Base-by-base conservation (phyloP, 2,329 filamentous ascomycete genomes). In the Fusarium protoensiforme region DNA sequence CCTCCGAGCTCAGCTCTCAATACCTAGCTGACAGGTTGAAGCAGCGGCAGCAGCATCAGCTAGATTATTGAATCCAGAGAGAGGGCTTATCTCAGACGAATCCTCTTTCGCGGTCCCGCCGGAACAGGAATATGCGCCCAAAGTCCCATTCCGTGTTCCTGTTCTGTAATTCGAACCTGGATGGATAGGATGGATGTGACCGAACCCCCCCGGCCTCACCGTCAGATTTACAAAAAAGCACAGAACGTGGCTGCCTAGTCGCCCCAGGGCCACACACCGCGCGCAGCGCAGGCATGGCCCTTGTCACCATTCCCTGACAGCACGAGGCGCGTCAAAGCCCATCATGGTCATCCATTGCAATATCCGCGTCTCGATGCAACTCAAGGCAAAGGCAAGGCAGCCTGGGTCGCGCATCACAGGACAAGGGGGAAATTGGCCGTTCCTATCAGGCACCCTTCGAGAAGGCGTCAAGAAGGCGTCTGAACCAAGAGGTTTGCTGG, bases 201-300 rank as follows among this genome's bases (percentile, higher is more conserved):
- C 6, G 14, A 46, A n/a, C 43, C 39, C 5, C 43, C 46, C 56
- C 56, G 56, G 36, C 33, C 53, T 57, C 53, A 57, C 53, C 53
- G 53, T 36, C 53, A 57, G 53, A 57, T 38, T 27, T 38, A n/a
- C 59, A 36, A 61, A 60, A 36, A 61, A 60, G 64, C 35, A 10
- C 27, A 65, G 46, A 74, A 73, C 59, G 67, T 74, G 71, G 71
- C 39, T 73, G 71, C 71, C 71, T 71, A 68, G 60, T 64, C 39
- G 51, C 38, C 7, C 39, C 41, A 64, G 35, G 54, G 43, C 27
- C 27, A 36, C 24, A 61, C 58, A 24, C 24, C 24, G 24, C 24
- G 24, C 24, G 24, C 24, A 54, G 38, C 46, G 20, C 46, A 71
- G 46, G 35, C 59, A 71, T 71, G 33, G 38, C 33, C 61, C 51